Conservation (phyloP, 1,284 basidiomycete species). For the Flammula alnicola region DNA sequence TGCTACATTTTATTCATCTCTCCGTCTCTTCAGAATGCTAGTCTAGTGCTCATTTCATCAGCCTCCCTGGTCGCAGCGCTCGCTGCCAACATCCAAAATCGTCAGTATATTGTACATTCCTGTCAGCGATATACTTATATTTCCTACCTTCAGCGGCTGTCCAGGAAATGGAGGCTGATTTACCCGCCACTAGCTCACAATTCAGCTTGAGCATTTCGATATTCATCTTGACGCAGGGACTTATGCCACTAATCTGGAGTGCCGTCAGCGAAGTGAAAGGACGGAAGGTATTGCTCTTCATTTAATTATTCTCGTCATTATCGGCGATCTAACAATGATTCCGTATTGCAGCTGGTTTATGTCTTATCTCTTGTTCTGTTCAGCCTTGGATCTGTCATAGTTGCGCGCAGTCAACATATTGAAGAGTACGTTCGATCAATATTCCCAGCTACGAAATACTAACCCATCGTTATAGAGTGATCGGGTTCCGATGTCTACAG, state of each 20-base stretch:
- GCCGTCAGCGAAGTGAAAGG: slow-evolving; percentile 80
- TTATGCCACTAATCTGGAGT: slow-evolving; percentile 72
- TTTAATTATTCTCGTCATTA: too few species aligned
- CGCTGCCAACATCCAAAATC: slow-evolving; percentile 71
- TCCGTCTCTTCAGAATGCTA: slow-evolving; percentile 46
- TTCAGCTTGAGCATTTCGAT: slow-evolving; percentile 77
- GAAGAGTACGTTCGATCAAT: slow-evolving; percentile 40
- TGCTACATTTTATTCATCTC: not conserved
- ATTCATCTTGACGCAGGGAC: slow-evolving; percentile 81
- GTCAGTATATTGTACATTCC: slow-evolving; percentile 40
- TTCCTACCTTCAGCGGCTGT: slow-evolving; percentile 57
- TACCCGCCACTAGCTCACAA: slow-evolving; percentile 68
- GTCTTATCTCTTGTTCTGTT: slow-evolving; percentile 65
- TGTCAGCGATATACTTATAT: too few species aligned
- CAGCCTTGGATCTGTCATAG: slow-evolving; percentile 65
- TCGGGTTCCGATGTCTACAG: slow-evolving; percentile 75
- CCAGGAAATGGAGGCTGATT: slow-evolving; percentile 63
- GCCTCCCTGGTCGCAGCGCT: slow-evolving; percentile 76
- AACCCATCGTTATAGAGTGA: slow-evolving; percentile 46
- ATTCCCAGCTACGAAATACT: too few species aligned
- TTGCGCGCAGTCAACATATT: slow-evolving; percentile 66
- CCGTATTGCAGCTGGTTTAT: slow-evolving; percentile 63
- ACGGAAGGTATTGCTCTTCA: slow-evolving; percentile 51
- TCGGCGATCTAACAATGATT: slow-evolving; percentile 3
- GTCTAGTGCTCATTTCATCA: slow-evolving; percentile 60